These are phyloP conservation scores for Diutina scorzettiae DNA, from an alignment of 1,139 yeast genomes.

Conservation along the genomic window DNA sequence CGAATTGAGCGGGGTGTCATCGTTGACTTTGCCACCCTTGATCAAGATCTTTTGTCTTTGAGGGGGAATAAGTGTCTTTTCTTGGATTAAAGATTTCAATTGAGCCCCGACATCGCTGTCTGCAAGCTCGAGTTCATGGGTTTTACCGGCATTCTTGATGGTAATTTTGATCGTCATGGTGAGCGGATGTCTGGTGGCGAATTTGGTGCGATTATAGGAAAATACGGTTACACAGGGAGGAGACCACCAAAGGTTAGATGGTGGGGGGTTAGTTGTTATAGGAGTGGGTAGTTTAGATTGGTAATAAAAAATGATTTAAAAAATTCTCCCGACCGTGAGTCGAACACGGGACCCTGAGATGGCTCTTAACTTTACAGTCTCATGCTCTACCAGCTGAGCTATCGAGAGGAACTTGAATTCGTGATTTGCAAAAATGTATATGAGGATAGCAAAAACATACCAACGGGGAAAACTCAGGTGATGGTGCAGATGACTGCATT, in stretches of 20 bases:
- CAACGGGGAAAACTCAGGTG: no score
- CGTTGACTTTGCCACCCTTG: conserved; percentile 79
- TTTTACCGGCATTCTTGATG: conserved; percentile 80
- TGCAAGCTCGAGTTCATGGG: conserved; percentile 55
- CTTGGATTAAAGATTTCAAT: conserved; percentile 60
- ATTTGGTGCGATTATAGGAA: background rate
- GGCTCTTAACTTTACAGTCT: conserved; percentile 4
- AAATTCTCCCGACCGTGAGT: conserved; percentile 6
- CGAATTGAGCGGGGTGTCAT: conserved; percentile 42
- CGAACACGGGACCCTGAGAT: conserved; percentile 6
- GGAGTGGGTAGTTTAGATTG: background rate
- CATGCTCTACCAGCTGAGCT: conserved; percentile 6
- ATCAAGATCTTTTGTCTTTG: conserved; percentile 83
- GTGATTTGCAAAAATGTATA: no score
- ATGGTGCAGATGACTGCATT: no score
- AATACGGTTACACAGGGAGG: background rate
- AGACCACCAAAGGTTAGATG: background rate
- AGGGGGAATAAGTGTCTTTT: conserved; percentile 69
- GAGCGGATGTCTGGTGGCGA: background rate
- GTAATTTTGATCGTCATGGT: conserved; percentile 9
- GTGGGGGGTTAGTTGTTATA: background rate
- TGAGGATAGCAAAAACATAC: no score
- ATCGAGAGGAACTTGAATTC: conserved; percentile 6
- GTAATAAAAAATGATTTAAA: background rate
- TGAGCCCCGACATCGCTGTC: conserved; percentile 48